Percentiles rank a stretch among this genome's conserved stretches.
phyloP scores from a whole-genome alignment of 805 yeast species.

The Yamadazyma sp. region DNA sequence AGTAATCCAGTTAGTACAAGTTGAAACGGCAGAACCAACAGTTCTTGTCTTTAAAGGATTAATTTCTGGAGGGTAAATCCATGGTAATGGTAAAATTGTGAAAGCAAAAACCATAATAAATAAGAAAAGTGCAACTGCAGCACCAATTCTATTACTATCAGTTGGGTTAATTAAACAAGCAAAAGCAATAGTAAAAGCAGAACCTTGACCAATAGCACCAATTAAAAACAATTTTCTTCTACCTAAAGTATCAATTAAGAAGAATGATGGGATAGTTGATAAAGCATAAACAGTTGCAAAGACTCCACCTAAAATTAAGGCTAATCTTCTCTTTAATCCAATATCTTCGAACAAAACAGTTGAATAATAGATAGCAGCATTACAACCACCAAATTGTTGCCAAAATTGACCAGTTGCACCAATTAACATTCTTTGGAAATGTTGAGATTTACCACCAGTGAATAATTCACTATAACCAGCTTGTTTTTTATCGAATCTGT shows the following conservation, averaged over 20 bases:
- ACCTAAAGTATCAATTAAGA: constrained; percentile 39
- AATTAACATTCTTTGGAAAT: constrained; percentile 52
- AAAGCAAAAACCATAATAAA: constrained; percentile 41
- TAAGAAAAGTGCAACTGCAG: constrained; percentile 43
- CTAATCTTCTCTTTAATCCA: constrained; percentile 47
- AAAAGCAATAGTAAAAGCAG: constrained; percentile 37
- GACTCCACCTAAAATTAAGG: constrained; percentile 63
- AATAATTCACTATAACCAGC: constrained; percentile 40
- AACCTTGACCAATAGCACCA: constrained; percentile 41
- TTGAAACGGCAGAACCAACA: constrained; percentile 39
- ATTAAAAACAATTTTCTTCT: constrained; percentile 43
- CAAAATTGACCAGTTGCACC: constrained; percentile 72
- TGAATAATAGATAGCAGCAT: constrained; percentile 88
- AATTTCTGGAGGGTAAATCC: constrained; percentile 46
- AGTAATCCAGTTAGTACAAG: constrained; percentile 44
- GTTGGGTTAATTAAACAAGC: constrained; percentile 35
- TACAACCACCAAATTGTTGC: constrained; percentile 90
- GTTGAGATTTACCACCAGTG: constrained; percentile 56
- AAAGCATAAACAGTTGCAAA: constrained; percentile 57
- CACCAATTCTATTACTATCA: constrained; percentile 35
- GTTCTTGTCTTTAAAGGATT: constrained; percentile 47
- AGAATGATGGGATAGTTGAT: constrained; percentile 45
- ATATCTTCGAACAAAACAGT: constrained; percentile 71
- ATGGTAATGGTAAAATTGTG: constrained; percentile 43
- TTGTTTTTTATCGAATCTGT: constrained; percentile 43